These are phyloP conservation scores for Tolypocladium ovalisporum DNA, from an alignment of 2,329 filamentous ascomycete genomes.

Conservation along the genomic window DNA sequence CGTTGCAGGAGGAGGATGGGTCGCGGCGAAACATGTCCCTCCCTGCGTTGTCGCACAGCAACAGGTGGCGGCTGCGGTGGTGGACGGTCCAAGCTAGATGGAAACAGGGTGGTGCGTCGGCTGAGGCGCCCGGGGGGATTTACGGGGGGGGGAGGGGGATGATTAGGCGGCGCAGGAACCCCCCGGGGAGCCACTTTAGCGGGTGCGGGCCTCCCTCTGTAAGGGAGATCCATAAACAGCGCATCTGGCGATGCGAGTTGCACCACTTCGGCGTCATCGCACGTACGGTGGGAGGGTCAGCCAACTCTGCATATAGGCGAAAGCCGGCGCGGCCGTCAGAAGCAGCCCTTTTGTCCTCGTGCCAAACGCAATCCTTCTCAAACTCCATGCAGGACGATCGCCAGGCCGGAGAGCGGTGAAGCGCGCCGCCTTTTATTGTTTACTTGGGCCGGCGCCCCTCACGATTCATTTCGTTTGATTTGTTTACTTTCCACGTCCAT, in stretches of 20 bases:
- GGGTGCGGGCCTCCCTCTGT: not conserved
- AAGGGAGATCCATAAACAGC: not conserved
- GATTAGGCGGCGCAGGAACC: not conserved
- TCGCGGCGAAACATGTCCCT: constrained; percentile 1
- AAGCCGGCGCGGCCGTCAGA: not conserved
- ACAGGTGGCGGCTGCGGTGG: not conserved
- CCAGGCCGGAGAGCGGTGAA: not conserved
- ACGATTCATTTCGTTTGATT: not conserved
- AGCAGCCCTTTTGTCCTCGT: not conserved
- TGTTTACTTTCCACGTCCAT: constrained; percentile 1
- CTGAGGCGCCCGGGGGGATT: not conserved
- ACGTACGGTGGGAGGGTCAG: not conserved
- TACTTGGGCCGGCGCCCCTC: not conserved
- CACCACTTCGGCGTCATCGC: not conserved
- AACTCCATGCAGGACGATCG: not conserved
- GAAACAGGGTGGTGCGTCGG: not conserved
- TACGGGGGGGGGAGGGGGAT: not conserved
- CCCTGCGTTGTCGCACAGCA: not conserved
- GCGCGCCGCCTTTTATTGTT: not conserved
- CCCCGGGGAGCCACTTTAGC: not conserved
- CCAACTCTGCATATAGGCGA: not conserved
- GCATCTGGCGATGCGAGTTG: not conserved
- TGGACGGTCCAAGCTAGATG: not conserved
- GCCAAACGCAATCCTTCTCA: not conserved
- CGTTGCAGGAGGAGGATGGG: not conserved